Base-by-base conservation (phyloP, 129 eudicot species). In the Erigeron canadensis region DNA sequence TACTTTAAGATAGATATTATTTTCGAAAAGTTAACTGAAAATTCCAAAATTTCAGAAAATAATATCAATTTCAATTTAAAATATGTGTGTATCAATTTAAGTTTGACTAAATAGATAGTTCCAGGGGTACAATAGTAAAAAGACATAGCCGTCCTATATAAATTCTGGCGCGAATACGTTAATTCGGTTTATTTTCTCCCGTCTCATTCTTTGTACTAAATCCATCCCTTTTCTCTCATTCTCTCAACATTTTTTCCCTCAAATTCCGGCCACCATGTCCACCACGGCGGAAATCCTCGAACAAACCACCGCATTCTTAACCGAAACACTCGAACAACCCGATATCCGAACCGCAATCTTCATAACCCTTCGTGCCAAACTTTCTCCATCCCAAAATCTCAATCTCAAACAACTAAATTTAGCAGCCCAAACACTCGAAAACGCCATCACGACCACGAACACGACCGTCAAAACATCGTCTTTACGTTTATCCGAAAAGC, bases 361-460 rank as follows among this genome's bases (percentile, higher is more conserved):
- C 77, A 42, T 88, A 74, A 65, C 74, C 74, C 77, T 89, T 83
- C 82, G 71, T 58, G 58, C 65, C 47, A 82, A 69, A 53, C 70
- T 57, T 69, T 54, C 84, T 1, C 53, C 75, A 7, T 73, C 86
- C 15, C 50, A 75, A 72, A 69, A 85, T 19, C 59, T 39, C 55
- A 72, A 63, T 63, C 37, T 71, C 55, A 86, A 77, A 40, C 85
- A 83, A 8, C 82, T 89, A 11, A 84, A 65, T 39, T 71, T 86
- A 39, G 87, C 87, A 6, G 46, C 76, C 0, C 79, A 89, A 65
- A 81, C 96, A 10, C 75, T 89, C 39, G 94, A 89, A 87, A 85
- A 72, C 72, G 85, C 88, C 18, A 68, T 86, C 10, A 72, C 84
- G 60, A 84, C 80, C 28, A 15, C 81, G 53, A 73, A 63, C 55